Evolutionary conservation across 805 yeast species (phyloP), one percentile per base, ranked within the genome.

Genomic region (Wickerhamiella lipophila): DNA sequence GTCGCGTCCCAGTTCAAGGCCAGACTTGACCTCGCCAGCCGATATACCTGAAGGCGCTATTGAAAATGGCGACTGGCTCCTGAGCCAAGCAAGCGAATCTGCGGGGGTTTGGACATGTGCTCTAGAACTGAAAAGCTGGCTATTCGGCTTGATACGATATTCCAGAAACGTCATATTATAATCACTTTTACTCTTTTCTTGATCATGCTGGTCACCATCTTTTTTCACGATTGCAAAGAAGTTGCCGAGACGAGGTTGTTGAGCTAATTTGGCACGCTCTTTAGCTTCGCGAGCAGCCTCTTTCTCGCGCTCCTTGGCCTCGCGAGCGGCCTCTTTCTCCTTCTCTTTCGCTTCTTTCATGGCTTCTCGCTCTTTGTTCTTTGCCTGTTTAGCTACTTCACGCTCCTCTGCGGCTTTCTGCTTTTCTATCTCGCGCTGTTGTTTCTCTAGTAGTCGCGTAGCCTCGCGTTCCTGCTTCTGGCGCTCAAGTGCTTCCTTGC

Each of bases 161-260:
- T 25, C 23, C 2, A 44, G 34, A 25, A 44, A 44, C 6, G 39
- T 44, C 4, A 19, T 9, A 6, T 44, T 32, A 27, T 23, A 44
- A 12, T 34, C 40, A 15, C 18, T 34, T 9, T 13, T 44, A 7
- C 11, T 18, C 11, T 32, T 18, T 5, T 29, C 40, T 3, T 7
- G 23, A 2, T 9, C 15, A 2, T 13, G 27, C 21, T 34, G 29
- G 9, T 27, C 12, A 19, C 5, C 40, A 15, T 15, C 22, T 16
- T 44, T 44, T 15, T 30, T 36, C 2, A 35, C 30, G 4, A 44
- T 36, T 1, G 41, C n/a, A 18, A 44, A 44, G 22, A 44, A 44
- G 23, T 36, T 27, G 35, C 34, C 34, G 2, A 44, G 47, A 3
- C 36, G 25, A 9, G 47, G 47, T 29, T 44, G 47, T 18, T 44